Evolutionary conservation across 2,329 filamentous ascomycete species (phyloP).

Genomic region (Monosporascus sp.): DNA sequence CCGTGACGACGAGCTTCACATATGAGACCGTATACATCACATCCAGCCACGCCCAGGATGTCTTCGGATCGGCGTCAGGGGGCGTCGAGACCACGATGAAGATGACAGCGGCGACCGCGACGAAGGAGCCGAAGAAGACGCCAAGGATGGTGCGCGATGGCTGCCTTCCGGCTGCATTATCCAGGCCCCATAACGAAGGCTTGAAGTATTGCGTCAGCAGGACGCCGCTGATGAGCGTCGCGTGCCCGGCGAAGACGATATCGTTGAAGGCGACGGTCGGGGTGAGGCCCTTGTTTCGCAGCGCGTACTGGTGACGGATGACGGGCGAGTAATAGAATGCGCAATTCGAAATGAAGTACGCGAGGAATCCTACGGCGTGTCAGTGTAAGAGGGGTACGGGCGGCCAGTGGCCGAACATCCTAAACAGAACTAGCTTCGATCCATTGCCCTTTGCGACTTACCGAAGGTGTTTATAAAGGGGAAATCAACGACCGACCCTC

Average conservation of each 20-base stretch:
- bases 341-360: slow-evolving; percentile 70
- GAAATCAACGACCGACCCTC: slow-evolving; percentile 83
- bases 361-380: slow-evolving; percentile 53
- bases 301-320: slow-evolving; percentile 77
- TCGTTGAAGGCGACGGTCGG: slow-evolving; percentile 90
- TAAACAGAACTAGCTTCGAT: background rate
- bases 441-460: slow-evolving; percentile 22
- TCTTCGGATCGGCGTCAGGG: slow-evolving; percentile 32
- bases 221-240: slow-evolving; percentile 63
- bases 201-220: slow-evolving; percentile 74
- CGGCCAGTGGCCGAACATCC: background rate
- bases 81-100: slow-evolving; percentile 35
- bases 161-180: slow-evolving; percentile 48
- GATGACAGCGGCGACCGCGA: slow-evolving; percentile 45
- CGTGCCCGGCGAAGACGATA: slow-evolving; percentile 80
- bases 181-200: slow-evolving; percentile 69
- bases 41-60: slow-evolving; percentile 57
- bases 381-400: background rate
- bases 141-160: slow-evolving; percentile 58
- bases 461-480: slow-evolving; percentile 66
- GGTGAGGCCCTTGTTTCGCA: slow-evolving; percentile 66
- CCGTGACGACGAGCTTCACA: slow-evolving; percentile 80
- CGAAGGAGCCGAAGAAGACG: slow-evolving; percentile 62
- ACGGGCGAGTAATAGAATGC: slow-evolving; percentile 73
- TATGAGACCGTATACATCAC: slow-evolving; percentile 69